Base-by-base conservation (phyloP, 2,329 filamentous ascomycete genomes). In the Tricladium varicosporioides region DNA sequence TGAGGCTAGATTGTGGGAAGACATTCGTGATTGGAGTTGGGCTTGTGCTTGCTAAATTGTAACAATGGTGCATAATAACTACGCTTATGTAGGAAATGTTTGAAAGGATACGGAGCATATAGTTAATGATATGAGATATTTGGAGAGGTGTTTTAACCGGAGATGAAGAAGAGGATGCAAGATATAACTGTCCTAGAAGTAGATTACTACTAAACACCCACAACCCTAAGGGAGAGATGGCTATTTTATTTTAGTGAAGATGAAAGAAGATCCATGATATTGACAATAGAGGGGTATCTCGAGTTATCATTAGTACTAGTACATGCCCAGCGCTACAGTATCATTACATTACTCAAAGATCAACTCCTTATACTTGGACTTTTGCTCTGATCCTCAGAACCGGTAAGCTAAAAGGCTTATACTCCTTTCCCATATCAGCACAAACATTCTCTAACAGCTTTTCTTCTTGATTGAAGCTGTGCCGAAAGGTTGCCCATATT, bases 401-500 rank as follows among this genome's bases (percentile, higher is more conserved):
- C 10, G 67, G 68, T 10, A 70, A 52, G 1, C 19, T 53, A 42
- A 60, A 69, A 2, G 32, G 42, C 11, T 59, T 45, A 51, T 69
- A 68, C 13, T 62, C 62, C 52, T 31, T 53, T 13, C 58, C 65
- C 9, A 43, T 51, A n/a, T 61, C 59, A 14, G 46, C 51, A 40
- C 61, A 65, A 5, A 65, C 61, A 11, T 63, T 62, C 43, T 63
- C 58, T 51, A 68, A 32, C 3, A 58, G 43, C 19, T 53, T 61
- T 18, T 68, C 63, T 44, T 70, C 67, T 31, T 50, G 48, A 9
- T 60, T 40, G 49, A 69, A 66, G 18, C 52, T 56, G 36, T 63
- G 65, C 13, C 62, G 57, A 48, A 69, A 70, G 43, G 60, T 61
- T 18, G 60, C 65, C 67, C 66, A 68, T 15, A 63, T 63, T 46